These are phyloP conservation scores for Rosa hybrid DNA, from an alignment of 331 rosid species.

Conservation along the genomic window DNA sequence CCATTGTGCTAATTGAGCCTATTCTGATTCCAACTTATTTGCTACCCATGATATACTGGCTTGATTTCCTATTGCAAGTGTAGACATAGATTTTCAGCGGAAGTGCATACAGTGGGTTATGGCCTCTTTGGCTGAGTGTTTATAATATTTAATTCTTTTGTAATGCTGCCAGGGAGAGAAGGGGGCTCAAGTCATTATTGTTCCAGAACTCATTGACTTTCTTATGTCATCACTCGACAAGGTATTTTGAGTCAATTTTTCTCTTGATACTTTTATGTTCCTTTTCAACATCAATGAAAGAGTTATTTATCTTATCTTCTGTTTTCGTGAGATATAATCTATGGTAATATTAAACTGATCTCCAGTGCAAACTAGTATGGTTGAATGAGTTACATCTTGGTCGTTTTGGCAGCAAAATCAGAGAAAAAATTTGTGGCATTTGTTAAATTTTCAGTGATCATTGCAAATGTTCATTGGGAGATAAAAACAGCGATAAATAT, in stretches of 20 bases:
- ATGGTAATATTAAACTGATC: neutral
- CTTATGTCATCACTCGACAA: constrained; percentile 65
- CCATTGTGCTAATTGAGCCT: neutral
- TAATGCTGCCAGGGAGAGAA: constrained; percentile 61
- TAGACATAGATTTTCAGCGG: neutral
- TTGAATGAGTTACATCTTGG: neutral
- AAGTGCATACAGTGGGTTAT: neutral
- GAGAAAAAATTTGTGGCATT: neutral
- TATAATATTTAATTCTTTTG: constrained; percentile 8
- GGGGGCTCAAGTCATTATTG: constrained; percentile 82
- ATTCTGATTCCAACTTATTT: neutral
- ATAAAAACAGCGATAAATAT: neutral
- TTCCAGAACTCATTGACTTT: constrained; percentile 82
- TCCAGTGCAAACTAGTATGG: neutral
- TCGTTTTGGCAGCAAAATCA: neutral
- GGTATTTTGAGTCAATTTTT: constrained; percentile 39
- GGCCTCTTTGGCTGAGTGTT: constrained; percentile 15
- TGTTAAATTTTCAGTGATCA: neutral
- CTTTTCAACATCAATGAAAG: neutral
- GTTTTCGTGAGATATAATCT: neutral
- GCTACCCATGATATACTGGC: neutral
- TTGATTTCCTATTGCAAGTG: neutral
- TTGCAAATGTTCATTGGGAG: constrained; percentile 11
- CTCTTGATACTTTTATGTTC: neutral
- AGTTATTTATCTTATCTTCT: neutral